Conservation (phyloP, 257 asterid genomes). For the Salvia rosmarinus region DNA sequence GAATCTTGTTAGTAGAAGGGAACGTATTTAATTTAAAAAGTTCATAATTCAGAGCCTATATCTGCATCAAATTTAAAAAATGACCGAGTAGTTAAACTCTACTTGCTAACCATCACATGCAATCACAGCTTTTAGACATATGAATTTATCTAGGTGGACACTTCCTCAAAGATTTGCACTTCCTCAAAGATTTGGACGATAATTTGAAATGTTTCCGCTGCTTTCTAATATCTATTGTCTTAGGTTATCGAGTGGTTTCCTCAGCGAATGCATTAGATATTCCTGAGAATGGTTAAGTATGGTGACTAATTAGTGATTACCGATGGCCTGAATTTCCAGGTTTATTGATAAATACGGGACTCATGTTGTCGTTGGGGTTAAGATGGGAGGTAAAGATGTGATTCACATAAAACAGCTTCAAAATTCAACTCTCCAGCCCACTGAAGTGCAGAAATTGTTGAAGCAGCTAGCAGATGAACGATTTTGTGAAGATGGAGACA, state of each 20-base stretch:
- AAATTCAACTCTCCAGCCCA: constrained; percentile 66
- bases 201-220: background rate
- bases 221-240: too few species aligned
- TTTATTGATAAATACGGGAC: constrained; percentile 94
- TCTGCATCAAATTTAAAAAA: too few species aligned
- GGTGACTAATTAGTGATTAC: background rate
- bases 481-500: constrained; percentile 59
- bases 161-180: too few species aligned
- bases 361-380: constrained; percentile 85
- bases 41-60: too few species aligned
- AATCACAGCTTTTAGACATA: too few species aligned
- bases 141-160: too few species aligned
- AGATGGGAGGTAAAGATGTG: constrained; percentile 99
- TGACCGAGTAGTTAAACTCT: too few species aligned
- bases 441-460: constrained; percentile 81
- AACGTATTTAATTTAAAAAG: background rate
- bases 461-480: constrained; percentile 81
- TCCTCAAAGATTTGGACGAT: background rate
- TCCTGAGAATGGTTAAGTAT: background rate
- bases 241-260: too few species aligned
- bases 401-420: constrained; percentile 91
- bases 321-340: constrained; percentile 57
- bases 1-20: background rate
- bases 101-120: too few species aligned
- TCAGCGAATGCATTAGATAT: background rate